These are phyloP conservation scores for Erysiphe pulchra DNA, from an alignment of 2,329 filamentous ascomycete species.

Conservation along the genomic window DNA sequence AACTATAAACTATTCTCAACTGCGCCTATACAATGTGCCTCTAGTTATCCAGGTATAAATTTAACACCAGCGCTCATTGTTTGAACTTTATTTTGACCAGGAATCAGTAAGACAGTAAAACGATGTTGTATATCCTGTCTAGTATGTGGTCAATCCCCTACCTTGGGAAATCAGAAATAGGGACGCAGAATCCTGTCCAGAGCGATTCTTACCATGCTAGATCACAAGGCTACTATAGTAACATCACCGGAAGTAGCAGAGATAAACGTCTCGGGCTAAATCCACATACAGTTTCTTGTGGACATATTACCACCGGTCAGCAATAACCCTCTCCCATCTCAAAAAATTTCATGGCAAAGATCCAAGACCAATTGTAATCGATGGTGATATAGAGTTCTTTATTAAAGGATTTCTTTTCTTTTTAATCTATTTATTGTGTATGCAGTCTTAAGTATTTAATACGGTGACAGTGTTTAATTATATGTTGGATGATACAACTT, in stretches of 20 bases:
- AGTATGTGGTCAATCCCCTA: background rate
- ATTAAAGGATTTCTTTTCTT: background rate
- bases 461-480: too few relatives aligned
- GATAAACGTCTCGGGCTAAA: background rate
- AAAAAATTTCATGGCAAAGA: background rate
- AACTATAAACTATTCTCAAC: background rate
- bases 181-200: background rate
- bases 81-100: background rate
- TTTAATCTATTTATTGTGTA: too few relatives aligned
- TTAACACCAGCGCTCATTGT: background rate
- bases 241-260: background rate
- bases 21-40: background rate
- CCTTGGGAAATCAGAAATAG: background rate
- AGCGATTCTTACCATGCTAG: background rate
- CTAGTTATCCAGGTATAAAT: background rate
- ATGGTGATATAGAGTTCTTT: background rate
- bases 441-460: too few relatives aligned
- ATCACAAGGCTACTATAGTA: background rate
- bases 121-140: background rate
- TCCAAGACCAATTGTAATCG: background rate
- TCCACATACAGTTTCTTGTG: background rate
- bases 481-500: too few relatives aligned
- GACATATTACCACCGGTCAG: background rate
- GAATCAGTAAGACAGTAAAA: background rate
- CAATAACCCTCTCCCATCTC: background rate